Percentiles rank a stretch among this genome's conserved stretches.
phyloP scores from a whole-genome alignment of 208 protist species.

The Phytomonas sp. region DNA sequence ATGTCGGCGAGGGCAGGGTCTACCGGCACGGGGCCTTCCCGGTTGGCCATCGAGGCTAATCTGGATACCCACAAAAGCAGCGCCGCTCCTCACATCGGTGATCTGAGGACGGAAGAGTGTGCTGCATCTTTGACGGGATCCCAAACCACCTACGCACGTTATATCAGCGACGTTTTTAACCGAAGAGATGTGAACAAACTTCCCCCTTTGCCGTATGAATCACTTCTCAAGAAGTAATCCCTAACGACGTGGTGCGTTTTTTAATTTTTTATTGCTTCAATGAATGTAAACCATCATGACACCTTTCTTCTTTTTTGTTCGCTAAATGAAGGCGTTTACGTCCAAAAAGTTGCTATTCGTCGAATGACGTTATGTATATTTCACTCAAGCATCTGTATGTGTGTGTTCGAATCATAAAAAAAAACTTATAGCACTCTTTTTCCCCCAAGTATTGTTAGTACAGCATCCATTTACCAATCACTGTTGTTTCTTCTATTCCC shows the following conservation, averaged over 20 bases:
- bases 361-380: not conserved
- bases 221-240: not conserved
- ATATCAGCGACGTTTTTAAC: not conserved
- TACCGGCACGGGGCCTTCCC: no score
- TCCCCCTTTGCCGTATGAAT: constrained; percentile 11
- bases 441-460: constrained; percentile 7
- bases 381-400: not conserved
- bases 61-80: not conserved
- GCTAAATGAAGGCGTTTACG: not conserved
- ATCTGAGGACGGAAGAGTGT: not conserved
- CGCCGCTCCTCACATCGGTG: no score
- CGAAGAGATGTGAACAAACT: constrained; percentile 7
- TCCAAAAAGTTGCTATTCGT: not conserved
- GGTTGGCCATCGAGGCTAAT: no score
- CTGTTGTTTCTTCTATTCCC: not conserved
- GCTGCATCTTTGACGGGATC: not conserved
- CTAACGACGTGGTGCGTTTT: not conserved
- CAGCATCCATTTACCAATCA: constrained; percentile 10
- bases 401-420: not conserved
- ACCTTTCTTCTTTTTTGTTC: not conserved
- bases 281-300: not conserved
- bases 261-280: not conserved
- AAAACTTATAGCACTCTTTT: constrained; percentile 4
- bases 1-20: not conserved
- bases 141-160: not conserved